Base-by-base conservation (phyloP, 768 basidiomycete species). In the Mycena filopes region DNA sequence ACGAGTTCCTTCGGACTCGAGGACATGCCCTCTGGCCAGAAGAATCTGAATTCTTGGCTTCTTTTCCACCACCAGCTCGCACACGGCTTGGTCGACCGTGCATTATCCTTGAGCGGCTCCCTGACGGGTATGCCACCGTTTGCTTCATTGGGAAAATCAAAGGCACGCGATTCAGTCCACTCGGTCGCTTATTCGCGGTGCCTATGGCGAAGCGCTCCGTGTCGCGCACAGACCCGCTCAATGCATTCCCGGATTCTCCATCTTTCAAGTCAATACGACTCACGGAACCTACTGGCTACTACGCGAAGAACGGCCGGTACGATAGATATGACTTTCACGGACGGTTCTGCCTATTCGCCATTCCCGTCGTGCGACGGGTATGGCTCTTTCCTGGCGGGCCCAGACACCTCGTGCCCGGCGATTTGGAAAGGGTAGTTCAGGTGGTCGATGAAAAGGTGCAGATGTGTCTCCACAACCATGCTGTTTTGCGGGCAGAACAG, bases 181-280 rank as follows among this genome's bases (percentile, higher is more conserved):
- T 66, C 8, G 65, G 58, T 40, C 65, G 54, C 7, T 60, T 66
- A 43, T 66, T 66, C 46, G 54, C 53, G 45, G 47, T 60, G 20
- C 65, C 58, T 38, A 3, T 66, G 38, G 41, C 40, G 18, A 42
- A 25, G 10, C 16, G 18, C 25, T 20, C 33, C 5, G 13, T 20
- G 25, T 16, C n/a, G 18, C 12, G 3, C 16, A 7, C 50, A 11
- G 25, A 20, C 15, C 29, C 3, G 42, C 25, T 53, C 20, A 11
- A 2, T 26, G 20, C 4, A 21, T 36, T 36, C 36, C 36, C 2
- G 16, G 4, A 55, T 33, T 49, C 55, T n/a, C 2, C 50, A 20
- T 28, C 42, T 36, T 59, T 55, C 20, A 20, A 18, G n/a, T 54
- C 65, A 7, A 28, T 66, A 26, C 65, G 47, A 25, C 41, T 66